phyloP scores from a whole-genome alignment of 805 yeast genomes.

The Yarrowia sp. region DNA sequence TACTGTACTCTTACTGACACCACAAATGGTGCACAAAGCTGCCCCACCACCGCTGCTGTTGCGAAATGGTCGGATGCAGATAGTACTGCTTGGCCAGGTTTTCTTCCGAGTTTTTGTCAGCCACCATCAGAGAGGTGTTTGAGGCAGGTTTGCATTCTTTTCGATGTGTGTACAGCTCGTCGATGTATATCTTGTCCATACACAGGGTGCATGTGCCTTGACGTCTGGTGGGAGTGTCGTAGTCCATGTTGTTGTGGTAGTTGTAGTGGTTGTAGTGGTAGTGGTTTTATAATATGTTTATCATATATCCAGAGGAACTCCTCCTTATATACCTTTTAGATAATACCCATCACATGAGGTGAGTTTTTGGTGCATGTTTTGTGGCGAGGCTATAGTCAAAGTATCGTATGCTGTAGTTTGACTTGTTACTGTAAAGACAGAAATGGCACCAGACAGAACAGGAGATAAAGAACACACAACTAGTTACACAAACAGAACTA shows the following conservation, averaged over 20 bases:
- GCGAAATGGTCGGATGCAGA: not conserved
- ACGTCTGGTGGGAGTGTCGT: not conserved
- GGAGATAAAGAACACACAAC: no score
- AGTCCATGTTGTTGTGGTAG: not conserved
- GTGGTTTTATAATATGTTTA: no score
- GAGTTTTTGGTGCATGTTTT: not conserved
- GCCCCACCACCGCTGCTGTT: slow-evolving; percentile 6
- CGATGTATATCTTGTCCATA: not conserved
- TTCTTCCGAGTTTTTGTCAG: not conserved
- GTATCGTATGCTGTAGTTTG: no score
- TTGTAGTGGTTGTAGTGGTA: not conserved
- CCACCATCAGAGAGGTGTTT: not conserved
- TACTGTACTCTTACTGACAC: not conserved
- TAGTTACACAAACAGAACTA: no score
- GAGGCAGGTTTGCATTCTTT: not conserved
- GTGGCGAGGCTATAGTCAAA: no score
- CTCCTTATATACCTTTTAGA: no score
- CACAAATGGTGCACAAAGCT: not conserved
- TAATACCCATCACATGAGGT: not conserved
- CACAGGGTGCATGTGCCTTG: not conserved
- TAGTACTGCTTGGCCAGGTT: not conserved
- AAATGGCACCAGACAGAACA: no score
- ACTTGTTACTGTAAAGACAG: no score
- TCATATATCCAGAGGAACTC: no score
- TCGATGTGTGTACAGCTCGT: not conserved